Conservation (phyloP, 306 rosid species). For the Mimosa bimucronata region DNA sequence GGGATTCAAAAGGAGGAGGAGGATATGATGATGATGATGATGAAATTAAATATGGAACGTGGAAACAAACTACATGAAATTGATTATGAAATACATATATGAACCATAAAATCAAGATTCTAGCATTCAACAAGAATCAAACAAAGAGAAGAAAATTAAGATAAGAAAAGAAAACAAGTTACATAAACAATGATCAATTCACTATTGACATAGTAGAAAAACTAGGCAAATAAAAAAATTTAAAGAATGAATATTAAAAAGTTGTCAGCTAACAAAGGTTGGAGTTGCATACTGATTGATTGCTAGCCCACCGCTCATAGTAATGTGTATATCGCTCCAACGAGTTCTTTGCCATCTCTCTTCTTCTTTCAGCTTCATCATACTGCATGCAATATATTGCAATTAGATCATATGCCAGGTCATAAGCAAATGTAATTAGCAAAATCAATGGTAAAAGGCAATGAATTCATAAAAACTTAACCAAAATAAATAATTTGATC, state of each 20-base stretch:
- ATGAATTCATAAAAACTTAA: constrained; percentile 21
- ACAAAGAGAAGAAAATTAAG: neutral
- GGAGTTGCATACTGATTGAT: constrained; percentile 70
- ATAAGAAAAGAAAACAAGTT: neutral
- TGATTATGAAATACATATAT: neutral
- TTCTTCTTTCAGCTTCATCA: constrained; percentile 82
- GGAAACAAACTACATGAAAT: neutral
- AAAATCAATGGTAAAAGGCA: neutral
- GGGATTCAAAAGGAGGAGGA: neutral
- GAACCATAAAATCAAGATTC: neutral
- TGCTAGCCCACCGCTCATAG: constrained; percentile 99
- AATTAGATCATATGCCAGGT: constrained; percentile 33
- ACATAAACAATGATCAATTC: constrained; percentile 15
- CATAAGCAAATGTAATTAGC: constrained; percentile 15
- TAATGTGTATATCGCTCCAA: constrained; percentile 98
- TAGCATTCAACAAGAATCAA: constrained; percentile 13
- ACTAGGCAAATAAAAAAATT: constrained; percentile 19
- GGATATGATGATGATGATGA: neutral
- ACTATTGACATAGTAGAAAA: constrained; percentile 11
- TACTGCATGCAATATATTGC: constrained; percentile 45
- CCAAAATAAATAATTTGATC: constrained; percentile 5
- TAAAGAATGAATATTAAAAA: neutral
- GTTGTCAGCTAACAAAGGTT: constrained; percentile 8
- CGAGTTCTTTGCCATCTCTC: constrained; percentile 99
- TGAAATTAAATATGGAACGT: neutral